Evolutionary conservation across 768 basidiomycete species (phyloP), one percentile per base, ranked within the genome.

Genomic region (Suillus americanus): DNA sequence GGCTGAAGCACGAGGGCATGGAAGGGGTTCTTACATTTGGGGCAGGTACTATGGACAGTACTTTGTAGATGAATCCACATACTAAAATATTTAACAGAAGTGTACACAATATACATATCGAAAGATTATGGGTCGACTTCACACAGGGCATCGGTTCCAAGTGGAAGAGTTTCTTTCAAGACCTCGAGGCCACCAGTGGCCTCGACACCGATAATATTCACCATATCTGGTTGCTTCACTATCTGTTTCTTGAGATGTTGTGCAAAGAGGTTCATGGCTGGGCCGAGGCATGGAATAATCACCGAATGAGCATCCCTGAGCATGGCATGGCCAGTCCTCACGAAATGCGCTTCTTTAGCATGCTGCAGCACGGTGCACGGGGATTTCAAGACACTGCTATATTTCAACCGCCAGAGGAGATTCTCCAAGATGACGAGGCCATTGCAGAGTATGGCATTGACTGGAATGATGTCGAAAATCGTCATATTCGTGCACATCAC

Each of bases 131-230:
- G 79, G 70, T 70, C 35, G 77, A 81, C 67, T 60, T 79, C 74
- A 81, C 77, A 0, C 20, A 50, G 20, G 74, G 73, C 0, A 72
- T 79, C 65, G 77, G 79, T 2, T 63, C 75, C 6, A 77, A 77
- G 63, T 77, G 83, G 70, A 82, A 80, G 57, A 72, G 81, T 60
- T 83, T 86, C 70, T 86, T 86, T 69, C 77, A 79, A 2, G 76
- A 80, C 10, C 72, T 86, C 23, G 84, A 86, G 62, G 45, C 62
- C 4, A 48, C 70, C 14, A 54, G 73, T 41, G 65, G 71, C 0
- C 72, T 83, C 0, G 64, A 79, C 48, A 63, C 61, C 3, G 60
- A 72, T 20, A 43, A 65, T 9, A 43, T 68, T 8, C 66, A 62
- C 14, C 80, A 81, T 62, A 77, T 80, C 46, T 83, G 81, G 79